These are phyloP conservation scores for Phaeoacremonium minimum DNA, from an alignment of 2,329 filamentous ascomycete genomes.

Conservation along the genomic window DNA sequence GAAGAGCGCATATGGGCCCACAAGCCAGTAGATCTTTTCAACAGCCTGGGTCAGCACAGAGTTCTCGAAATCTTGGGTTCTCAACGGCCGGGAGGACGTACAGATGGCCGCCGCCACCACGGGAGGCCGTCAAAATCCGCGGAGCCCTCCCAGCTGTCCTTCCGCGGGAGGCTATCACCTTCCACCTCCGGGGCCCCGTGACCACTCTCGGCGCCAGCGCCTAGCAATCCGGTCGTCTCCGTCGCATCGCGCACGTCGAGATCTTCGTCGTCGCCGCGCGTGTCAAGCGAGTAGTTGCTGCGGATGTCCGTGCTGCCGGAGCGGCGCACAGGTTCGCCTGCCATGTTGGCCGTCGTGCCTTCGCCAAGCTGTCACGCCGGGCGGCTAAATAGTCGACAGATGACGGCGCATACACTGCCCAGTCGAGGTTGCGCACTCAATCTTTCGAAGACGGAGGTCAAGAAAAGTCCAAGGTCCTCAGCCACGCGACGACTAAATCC, in stretches of 20 bases:
- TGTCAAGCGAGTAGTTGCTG: neutral
- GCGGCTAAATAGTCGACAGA: too few species aligned
- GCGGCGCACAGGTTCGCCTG: too few species aligned
- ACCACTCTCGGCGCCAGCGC: slow-evolving; percentile 16
- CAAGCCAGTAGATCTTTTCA: slow-evolving; percentile 73
- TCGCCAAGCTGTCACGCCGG: too few species aligned
- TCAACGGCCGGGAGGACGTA: slow-evolving; percentile 50
- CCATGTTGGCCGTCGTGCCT: too few species aligned
- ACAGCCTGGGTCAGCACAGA: slow-evolving; percentile 16
- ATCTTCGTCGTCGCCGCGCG: slow-evolving; percentile 2
- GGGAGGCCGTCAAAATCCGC: slow-evolving; percentile 57
- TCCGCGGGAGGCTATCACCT: slow-evolving; percentile 8
- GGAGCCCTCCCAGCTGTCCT: slow-evolving; percentile 40
- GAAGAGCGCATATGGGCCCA: slow-evolving; percentile 76
- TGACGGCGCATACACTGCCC: too few species aligned
- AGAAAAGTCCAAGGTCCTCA: too few species aligned
- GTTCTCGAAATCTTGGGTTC: slow-evolving; percentile 1
- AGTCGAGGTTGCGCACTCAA: too few species aligned
- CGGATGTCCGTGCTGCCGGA: too few species aligned
- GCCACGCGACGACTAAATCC: too few species aligned
- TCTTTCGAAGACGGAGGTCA: too few species aligned
- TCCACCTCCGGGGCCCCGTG: slow-evolving; percentile 12
- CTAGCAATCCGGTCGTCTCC: slow-evolving; percentile 35
- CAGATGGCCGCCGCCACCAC: slow-evolving; percentile 61
- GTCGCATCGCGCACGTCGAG: slow-evolving; percentile 12